These are phyloP conservation scores for Carex pumila DNA, from an alignment of 176 grass and related monocot species.

Conservation along the genomic window DNA sequence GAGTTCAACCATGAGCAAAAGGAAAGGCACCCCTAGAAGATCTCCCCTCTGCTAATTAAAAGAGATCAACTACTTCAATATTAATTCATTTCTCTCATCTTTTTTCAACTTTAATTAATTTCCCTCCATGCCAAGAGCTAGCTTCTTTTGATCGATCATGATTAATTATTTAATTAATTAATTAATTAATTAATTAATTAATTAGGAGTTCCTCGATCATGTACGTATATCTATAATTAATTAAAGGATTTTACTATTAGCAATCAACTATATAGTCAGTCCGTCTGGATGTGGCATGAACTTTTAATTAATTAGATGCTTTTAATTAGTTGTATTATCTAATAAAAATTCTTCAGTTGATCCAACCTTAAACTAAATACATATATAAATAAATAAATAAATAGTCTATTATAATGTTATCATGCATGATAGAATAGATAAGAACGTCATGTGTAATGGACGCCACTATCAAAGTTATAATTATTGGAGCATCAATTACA, in stretches of 20 bases:
- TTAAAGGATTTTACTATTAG: constrained; percentile 35
- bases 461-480: constrained; percentile 10
- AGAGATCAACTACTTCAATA: background rate
- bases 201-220: constrained; percentile 11
- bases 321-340: constrained; percentile 9
- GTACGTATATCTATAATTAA: constrained; percentile 41
- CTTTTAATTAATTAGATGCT: background rate
- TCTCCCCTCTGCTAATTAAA: constrained; percentile 91
- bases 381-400: background rate
- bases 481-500: background rate
- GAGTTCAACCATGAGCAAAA: constrained; percentile 81
- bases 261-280: constrained; percentile 24
- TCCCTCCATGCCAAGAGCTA: constrained; percentile 46
- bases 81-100: background rate
- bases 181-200: constrained; percentile 25
- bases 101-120: constrained; percentile 28
- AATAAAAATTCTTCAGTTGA: background rate
- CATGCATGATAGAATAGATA: background rate
- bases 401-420: background rate
- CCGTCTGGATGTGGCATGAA: background rate
- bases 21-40: constrained; percentile 84
- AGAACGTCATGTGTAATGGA: constrained; percentile 3
- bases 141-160: constrained; percentile 38
- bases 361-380: background rate
- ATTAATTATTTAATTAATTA: constrained; percentile 23